These are phyloP conservation scores for Skeletonema potamos DNA, from an alignment of 108 stramenopile genomes.

Conservation along the genomic window DNA sequence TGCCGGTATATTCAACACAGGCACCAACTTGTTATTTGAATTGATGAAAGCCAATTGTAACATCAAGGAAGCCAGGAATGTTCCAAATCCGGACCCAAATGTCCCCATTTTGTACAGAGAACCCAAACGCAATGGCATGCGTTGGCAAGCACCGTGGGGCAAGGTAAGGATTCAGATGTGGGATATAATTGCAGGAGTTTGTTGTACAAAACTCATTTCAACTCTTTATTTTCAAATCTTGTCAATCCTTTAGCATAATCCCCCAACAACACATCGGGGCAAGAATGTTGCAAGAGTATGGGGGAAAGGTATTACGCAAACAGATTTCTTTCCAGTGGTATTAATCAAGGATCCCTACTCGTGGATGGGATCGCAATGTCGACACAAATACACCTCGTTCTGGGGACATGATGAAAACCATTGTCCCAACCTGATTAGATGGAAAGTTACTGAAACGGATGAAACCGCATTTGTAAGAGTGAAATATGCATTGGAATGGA, in stretches of 20 bases:
- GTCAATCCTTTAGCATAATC: constrained; percentile 38
- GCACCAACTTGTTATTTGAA: constrained; percentile 78
- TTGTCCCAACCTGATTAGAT: constrained; percentile 52
- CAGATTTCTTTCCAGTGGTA: constrained; percentile 51
- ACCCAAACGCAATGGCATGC: constrained; percentile 44
- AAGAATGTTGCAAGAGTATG: constrained; percentile 41
- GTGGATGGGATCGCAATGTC: constrained; percentile 56
- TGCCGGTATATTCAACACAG: constrained; percentile 85
- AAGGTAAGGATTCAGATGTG: neutral
- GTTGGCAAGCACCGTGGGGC: constrained; percentile 49
- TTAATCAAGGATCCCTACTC: constrained; percentile 56
- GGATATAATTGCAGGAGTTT: neutral
- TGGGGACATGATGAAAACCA: constrained; percentile 49
- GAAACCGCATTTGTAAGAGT: constrained; percentile 32
- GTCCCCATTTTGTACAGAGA: constrained; percentile 66
- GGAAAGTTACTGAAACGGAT: constrained; percentile 22
- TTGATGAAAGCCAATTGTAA: constrained; percentile 64
- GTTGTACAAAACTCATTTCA: neutral
- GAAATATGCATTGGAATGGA: constrained; percentile 38
- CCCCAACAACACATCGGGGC: constrained; percentile 34
- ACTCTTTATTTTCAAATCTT: neutral
- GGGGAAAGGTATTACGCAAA: constrained; percentile 38
- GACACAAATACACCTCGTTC: constrained; percentile 47
- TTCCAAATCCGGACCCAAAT: constrained; percentile 44
- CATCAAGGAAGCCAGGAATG: constrained; percentile 14